These are phyloP conservation scores for Aspergillus sp. DNA, from an alignment of 2,329 filamentous ascomycete genomes.

Conservation along the genomic window DNA sequence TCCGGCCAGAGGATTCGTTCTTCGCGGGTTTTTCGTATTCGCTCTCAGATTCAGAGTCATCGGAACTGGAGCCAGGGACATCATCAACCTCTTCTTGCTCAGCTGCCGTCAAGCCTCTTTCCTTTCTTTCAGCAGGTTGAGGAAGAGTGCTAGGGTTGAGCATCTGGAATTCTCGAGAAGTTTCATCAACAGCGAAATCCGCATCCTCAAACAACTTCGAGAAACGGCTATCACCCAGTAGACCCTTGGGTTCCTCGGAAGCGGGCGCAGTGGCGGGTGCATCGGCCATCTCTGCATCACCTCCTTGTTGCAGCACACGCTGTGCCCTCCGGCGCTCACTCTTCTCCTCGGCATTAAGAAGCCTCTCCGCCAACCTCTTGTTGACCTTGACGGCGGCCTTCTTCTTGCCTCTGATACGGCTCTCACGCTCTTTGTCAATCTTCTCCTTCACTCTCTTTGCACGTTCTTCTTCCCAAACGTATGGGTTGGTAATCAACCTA, in stretches of 20 bases:
- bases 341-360: slow-evolving; percentile 58
- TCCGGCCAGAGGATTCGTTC: slow-evolving; percentile 35
- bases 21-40: slow-evolving; percentile 25
- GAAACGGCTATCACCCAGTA: slow-evolving; percentile 85
- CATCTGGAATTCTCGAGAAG: slow-evolving; percentile 75
- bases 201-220: slow-evolving; percentile 84
- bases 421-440: slow-evolving; percentile 95
- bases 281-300: slow-evolving; percentile 44
- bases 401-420: slow-evolving; percentile 87
- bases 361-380: slow-evolving; percentile 57
- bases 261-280: slow-evolving; percentile 16
- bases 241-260: slow-evolving; percentile 47
- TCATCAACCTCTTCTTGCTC: slow-evolving; percentile 58
- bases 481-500: slow-evolving; percentile 85
- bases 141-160: slow-evolving; percentile 79
- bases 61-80: slow-evolving; percentile 38
- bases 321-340: slow-evolving; percentile 41
- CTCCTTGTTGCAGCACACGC: slow-evolving; percentile 50
- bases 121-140: slow-evolving; percentile 25
- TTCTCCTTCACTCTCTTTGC: slow-evolving; percentile 89
- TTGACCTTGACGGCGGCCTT: slow-evolving; percentile 92
- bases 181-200: slow-evolving; percentile 89
- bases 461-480: slow-evolving; percentile 87
- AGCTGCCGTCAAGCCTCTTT: slow-evolving; percentile 56
- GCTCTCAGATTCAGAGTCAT: slow-evolving; percentile 29